These are phyloP conservation scores for Paracoccidioides lutzii DNA, from an alignment of 2,329 filamentous ascomycete genomes.

Conservation along the genomic window DNA sequence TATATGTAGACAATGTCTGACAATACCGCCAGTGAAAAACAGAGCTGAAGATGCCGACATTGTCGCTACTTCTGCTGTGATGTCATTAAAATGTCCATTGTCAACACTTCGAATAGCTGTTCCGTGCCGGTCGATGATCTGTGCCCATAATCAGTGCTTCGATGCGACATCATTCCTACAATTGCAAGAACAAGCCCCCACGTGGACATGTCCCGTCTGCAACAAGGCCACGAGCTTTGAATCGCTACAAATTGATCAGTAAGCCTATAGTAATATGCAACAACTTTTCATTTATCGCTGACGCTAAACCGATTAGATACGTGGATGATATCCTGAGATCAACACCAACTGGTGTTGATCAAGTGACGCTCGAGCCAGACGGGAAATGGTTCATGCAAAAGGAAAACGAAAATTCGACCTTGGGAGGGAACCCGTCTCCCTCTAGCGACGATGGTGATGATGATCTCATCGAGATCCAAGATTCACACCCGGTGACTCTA, in stretches of 20 bases:
- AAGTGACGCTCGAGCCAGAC: constrained; percentile 80
- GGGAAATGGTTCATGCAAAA: constrained; percentile 56
- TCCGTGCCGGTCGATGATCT: constrained; percentile 67
- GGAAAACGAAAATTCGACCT: constrained; percentile 28
- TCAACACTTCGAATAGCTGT: constrained; percentile 70
- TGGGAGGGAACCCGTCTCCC: constrained; percentile 25
- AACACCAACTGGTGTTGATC: constrained; percentile 59
- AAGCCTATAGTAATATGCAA: constrained; percentile 24
- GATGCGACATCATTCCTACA: constrained; percentile 87
- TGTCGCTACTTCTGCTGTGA: constrained; percentile 70
- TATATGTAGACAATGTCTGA: constrained; percentile 2
- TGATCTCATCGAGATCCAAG: constrained; percentile 39
- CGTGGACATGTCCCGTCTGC: constrained; percentile 93
- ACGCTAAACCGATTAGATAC: constrained; percentile 43
- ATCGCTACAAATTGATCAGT: constrained; percentile 76
- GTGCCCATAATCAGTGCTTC: constrained; percentile 88
- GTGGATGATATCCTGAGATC: constrained; percentile 72
- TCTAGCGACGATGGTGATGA: constrained; percentile 37
- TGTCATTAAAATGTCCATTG: constrained; percentile 86
- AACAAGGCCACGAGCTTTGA: constrained; percentile 72
- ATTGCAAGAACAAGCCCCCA: constrained; percentile 87
- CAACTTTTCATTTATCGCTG: background rate
- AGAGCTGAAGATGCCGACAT: constrained; percentile 82
- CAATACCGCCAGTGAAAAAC: constrained; percentile 48
- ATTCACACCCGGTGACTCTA: constrained; percentile 22